Base-by-base conservation (phyloP, 2,329 filamentous ascomycete genomes). In the Venturiaceae sp. region DNA sequence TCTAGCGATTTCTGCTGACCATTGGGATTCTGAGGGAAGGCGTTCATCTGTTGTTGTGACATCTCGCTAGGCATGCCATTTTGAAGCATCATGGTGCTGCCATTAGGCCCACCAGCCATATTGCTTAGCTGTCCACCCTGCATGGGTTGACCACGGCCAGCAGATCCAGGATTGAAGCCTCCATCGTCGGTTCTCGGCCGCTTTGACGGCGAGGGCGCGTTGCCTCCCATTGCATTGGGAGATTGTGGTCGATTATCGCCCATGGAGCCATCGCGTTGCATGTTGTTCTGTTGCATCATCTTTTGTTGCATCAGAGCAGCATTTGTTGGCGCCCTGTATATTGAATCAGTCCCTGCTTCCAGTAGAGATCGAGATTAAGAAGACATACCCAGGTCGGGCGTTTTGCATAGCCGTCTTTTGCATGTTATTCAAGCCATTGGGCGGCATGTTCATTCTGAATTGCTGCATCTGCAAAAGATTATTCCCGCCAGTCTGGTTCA, bases 121-220 rank as follows among this genome's bases (percentile, higher is more conserved):
- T 67, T 80, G 75, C 79, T 80, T 77, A 85, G 83, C 67, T 77
- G 77, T 74, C 88, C 85, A 64, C 81, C 83, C 60, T 83, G 85
- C 80, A 92, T 89, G 68, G 80, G 85, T 70, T 85, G 86, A 69
- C 83, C 76, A 63, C 80, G 83, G 66, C 87, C 87, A 72, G 89
- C 90, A 58, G 84, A 83, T 75, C 87, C 87, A 81, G 92, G 87
- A 69, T 89, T 89, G 73, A 90, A 90, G 9, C 80, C 80, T 67
- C 86, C 85, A 63, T 92, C 46, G 34, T 61, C 89, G 61, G 96
- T 82, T 59, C 92, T 88, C 60, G 86, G 89, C 67, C 92, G 83
- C 77, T 97, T 97, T 62, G 88, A 92, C 1, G 92, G 92, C 33
- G 92, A 97, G 4, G 91, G 90, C 28, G 90, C 91, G 67, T 94